phyloP scores from a whole-genome alignment of 352 stramenopile genomes.

The Globisporangium paddicum region DNA sequence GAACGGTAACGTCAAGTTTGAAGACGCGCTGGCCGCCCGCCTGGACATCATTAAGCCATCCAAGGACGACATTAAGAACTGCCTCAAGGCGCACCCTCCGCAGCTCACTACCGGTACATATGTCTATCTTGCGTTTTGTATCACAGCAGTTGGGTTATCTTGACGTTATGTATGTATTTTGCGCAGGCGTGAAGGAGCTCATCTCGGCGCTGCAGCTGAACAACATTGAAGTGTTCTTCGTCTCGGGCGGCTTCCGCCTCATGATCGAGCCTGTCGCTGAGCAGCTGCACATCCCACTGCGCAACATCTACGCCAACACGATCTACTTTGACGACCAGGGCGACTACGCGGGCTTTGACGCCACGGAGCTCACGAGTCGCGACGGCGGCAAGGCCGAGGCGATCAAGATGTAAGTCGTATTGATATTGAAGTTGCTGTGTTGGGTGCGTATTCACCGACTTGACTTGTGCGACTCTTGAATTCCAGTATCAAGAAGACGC shows the following conservation, averaged over 20 bases:
- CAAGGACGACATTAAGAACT: slow-evolving; percentile 82
- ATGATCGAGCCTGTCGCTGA: slow-evolving; percentile 98
- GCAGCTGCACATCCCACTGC: slow-evolving; percentile 72
- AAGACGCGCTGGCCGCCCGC: slow-evolving; percentile 95
- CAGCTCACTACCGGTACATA: slow-evolving; percentile 54
- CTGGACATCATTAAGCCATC: slow-evolving; percentile 96
- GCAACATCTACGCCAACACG: slow-evolving; percentile 98
- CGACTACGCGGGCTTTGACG: slow-evolving; percentile 93
- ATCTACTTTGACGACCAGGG: slow-evolving; percentile 92
- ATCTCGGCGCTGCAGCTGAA: slow-evolving; percentile 88
- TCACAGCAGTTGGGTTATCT: background rate
- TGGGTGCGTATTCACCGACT: background rate
- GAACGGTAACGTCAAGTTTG: slow-evolving; percentile 97
- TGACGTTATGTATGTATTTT: too few species aligned
- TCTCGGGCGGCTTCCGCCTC: slow-evolving; percentile 97
- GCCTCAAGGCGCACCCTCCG: slow-evolving; percentile 88
- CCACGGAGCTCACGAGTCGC: slow-evolving; percentile 91
- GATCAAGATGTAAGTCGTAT: slow-evolving; percentile 54
- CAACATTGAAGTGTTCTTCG: slow-evolving; percentile 94
- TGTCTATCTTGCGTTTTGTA: background rate
- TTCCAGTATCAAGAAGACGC: slow-evolving; percentile 84
- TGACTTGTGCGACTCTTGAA: slow-evolving; percentile 13
- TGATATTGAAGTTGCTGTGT: background rate
- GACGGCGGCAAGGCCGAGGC: slow-evolving; percentile 78
- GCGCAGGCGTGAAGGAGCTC: slow-evolving; percentile 80